These are phyloP conservation scores for Nitzschia sp. DNA, from an alignment of 108 stramenopile genomes.

Conservation along the genomic window DNA sequence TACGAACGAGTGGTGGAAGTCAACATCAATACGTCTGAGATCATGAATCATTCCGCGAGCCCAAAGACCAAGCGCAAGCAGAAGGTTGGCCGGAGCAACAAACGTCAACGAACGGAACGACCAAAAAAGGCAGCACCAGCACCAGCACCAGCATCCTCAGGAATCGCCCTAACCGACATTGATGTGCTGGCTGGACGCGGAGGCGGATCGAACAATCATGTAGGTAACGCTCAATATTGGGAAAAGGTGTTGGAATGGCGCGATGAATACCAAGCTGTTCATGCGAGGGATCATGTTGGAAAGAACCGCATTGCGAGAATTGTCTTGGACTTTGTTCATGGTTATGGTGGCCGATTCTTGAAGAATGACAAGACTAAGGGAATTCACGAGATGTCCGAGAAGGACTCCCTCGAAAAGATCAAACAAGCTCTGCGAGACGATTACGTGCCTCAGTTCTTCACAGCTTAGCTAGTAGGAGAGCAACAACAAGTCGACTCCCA, in stretches of 20 bases:
- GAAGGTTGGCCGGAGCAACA: no score
- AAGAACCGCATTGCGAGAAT: slow-evolving; percentile 6
- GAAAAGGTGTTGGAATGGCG: neutral
- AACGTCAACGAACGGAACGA: neutral
- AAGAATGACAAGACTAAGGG: no score
- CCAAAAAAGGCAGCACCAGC: neutral
- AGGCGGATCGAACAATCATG: slow-evolving; percentile 5
- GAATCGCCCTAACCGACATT: neutral
- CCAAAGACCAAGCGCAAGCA: no score
- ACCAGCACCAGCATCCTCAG: no score
- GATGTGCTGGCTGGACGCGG: slow-evolving; percentile 29
- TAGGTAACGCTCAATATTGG: slow-evolving; percentile 1
- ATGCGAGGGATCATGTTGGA: neutral
- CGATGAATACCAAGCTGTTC: neutral
- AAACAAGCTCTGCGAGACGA: no score
- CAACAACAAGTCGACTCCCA: no score
- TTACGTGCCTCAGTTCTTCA: no score
- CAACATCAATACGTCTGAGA: no score
- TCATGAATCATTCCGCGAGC: no score
- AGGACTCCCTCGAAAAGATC: no score
- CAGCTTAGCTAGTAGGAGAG: no score
- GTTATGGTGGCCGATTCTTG: neutral
- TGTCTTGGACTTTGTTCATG: slow-evolving; percentile 7
- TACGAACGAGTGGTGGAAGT: neutral
- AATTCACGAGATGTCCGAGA: no score